Evolutionary conservation across 768 basidiomycete species (phyloP).

Genomic region (Mycena belliarum): DNA sequence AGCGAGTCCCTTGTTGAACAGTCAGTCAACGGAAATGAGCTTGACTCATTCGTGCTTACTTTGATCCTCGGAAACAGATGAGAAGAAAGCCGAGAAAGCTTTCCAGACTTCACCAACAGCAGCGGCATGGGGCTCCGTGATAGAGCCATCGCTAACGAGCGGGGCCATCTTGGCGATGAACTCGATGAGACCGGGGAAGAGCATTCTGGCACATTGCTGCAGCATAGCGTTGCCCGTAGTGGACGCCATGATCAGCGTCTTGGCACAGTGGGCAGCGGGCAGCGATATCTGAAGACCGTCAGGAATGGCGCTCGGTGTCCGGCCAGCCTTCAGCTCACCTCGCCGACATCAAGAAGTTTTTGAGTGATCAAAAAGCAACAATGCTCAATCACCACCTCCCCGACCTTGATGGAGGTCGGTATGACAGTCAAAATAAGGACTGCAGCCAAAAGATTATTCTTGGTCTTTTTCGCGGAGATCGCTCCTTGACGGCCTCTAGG

Average conservation of each 20-base stretch:
- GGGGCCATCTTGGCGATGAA: conserved; percentile 73
- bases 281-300: conserved; percentile 56
- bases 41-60: conserved; percentile 46
- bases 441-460: conserved; percentile 84
- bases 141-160: conserved; percentile 53
- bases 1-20: conserved; percentile 53
- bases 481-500: conserved; percentile 76
- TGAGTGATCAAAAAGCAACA: conserved; percentile 83
- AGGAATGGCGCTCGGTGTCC: neutral
- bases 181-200: conserved; percentile 82
- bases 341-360: conserved; percentile 67
- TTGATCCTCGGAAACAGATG: conserved; percentile 54
- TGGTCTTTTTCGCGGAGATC: conserved; percentile 80
- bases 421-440: conserved; percentile 85
- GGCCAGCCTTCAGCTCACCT: conserved; percentile 46
- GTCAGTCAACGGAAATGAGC: neutral
- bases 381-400: conserved; percentile 78
- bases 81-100: conserved; percentile 68
- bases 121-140: conserved; percentile 57
- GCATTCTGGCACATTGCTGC: conserved; percentile 65
- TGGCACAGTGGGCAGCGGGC: conserved; percentile 89
- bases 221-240: conserved; percentile 64
- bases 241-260: conserved; percentile 78
- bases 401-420: conserved; percentile 65
- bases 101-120: conserved; percentile 82